Base-by-base conservation (phyloP, 768 basidiomycete species). In the Lentinula raphanica region DNA sequence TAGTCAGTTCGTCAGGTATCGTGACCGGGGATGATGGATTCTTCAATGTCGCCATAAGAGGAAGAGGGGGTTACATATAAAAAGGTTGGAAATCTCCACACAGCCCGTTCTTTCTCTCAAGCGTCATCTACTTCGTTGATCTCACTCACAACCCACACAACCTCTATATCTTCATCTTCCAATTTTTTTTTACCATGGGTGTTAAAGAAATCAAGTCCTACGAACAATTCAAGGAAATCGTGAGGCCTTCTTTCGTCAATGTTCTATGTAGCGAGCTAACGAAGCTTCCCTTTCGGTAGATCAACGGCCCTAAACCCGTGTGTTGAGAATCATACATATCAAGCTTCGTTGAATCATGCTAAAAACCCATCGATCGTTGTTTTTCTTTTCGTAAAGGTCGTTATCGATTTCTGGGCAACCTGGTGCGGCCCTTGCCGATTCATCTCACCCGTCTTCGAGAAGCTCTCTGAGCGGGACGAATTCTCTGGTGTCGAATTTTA, bases 381-480 rank as follows among this genome's bases (percentile, higher is more conserved):
- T 12, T 73, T 60, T 44, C 21, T 23, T n/a, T n/a, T n/a, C n/a
- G n/a, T n/a, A n/a, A n/a, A 44, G 71, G 76, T 61, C 66, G 42
- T 86, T 17, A 75, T 90, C 65, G 86, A 90, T 71, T 89, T 90
- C 72, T 87, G 85, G 85, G 88, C 88, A 39, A 79, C 81, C 2
- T 89, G 88, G 88, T 89, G 84, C 69, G 86, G 86, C 15, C 87
- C 87, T 13, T 89, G 87, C 81, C 76, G 71, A 57, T 61, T 76
- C 39, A 88, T 90, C 71, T 80, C 80, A 19, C 88, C 88, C 55
- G 65, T 86, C 40, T 84, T 88, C 62, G 84, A 87, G 68, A 74
- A 78, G 61, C 65, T 86, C n/a, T 75, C 83, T 3, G 62, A 72
- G 0, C 42, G 65, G 11, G 62, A 63, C 5, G 66, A 69, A 21